phyloP scores from a whole-genome alignment of 2,329 filamentous ascomycete genomes.

The Gnomoniopsis sp. region DNA sequence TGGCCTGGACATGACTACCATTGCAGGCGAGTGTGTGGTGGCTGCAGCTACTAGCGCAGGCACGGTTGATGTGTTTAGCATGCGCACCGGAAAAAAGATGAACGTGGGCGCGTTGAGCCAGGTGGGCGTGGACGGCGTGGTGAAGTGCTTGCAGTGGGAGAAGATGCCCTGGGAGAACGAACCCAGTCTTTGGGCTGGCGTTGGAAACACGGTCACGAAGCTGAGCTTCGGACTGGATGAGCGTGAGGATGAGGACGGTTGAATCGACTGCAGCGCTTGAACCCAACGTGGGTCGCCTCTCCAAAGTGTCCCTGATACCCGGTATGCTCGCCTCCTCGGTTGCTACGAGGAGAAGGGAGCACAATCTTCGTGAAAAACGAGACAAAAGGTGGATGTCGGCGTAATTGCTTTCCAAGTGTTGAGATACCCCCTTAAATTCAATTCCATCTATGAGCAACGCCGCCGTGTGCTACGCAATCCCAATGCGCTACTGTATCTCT shows the following conservation, averaged over 20 bases:
- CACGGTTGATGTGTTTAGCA: slow-evolving; percentile 47
- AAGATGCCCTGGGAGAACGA: slow-evolving; percentile 39
- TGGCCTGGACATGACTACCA: slow-evolving; percentile 48
- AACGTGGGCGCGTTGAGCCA: slow-evolving; percentile 22
- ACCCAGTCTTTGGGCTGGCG: slow-evolving; percentile 46
- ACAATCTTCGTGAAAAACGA: too few relatives aligned
- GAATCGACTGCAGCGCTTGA: too few relatives aligned
- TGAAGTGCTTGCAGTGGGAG: slow-evolving; percentile 44
- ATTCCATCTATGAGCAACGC: too few relatives aligned
- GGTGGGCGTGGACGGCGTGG: slow-evolving; percentile 24
- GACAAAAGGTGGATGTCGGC: too few relatives aligned
- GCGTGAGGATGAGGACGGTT: slow-evolving; percentile 25
- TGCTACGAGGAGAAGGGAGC: too few relatives aligned
- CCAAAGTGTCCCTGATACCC: too few relatives aligned
- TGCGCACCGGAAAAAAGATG: slow-evolving; percentile 41
- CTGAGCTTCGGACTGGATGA: slow-evolving; percentile 38
- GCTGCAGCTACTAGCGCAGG: slow-evolving; percentile 53
- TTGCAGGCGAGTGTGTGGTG: slow-evolving; percentile 36
- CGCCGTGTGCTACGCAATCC: neutral
- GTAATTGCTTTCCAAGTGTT: neutral
- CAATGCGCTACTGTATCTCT: neutral
- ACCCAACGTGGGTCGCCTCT: too few relatives aligned
- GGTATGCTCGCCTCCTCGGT: too few relatives aligned
- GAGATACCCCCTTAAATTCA: neutral
- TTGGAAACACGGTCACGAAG: slow-evolving; percentile 35